These are phyloP conservation scores for Fusarium staphyleae DNA, from an alignment of 2,329 filamentous ascomycete genomes.

Conservation along the genomic window DNA sequence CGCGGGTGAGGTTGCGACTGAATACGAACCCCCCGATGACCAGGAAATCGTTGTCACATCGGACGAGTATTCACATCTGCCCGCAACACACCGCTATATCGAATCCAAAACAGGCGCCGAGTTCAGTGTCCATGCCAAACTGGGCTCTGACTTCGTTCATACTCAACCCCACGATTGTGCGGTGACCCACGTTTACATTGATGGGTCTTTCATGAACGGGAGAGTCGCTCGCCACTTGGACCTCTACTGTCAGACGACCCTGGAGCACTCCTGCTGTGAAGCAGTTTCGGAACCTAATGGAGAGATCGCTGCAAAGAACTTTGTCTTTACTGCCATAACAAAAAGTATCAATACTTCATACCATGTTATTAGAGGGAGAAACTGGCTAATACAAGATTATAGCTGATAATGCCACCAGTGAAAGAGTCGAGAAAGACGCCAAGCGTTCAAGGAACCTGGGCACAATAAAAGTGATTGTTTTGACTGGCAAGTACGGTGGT, in stretches of 20 bases:
- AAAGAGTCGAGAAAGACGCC: background rate
- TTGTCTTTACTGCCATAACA: slow-evolving; percentile 27
- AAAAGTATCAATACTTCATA: background rate
- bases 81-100: slow-evolving; percentile 30
- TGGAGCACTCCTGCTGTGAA: background rate
- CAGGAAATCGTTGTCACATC: rapidly evolving
- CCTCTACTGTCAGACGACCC: rapidly evolving
- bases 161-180: rapidly evolving
- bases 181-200: background rate
- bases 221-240: too few relatives aligned
- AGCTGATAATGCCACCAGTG: background rate
- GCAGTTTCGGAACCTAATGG: background rate
- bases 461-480: slow-evolving; percentile 9
- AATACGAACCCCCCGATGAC: slow-evolving; percentile 23
- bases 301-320: background rate
- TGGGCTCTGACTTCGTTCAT: background rate
- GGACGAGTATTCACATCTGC: background rate
- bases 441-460: slow-evolving; percentile 15
- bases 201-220: slow-evolving; percentile 13
- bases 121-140: slow-evolving; percentile 21
- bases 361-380: rapidly evolving
- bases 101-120: slow-evolving; percentile 32
- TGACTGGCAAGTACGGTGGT: rapidly evolving
- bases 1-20: slow-evolving; percentile 27
- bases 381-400: background rate